Evolutionary conservation across 208 protist species (phyloP).

Genomic region (Novymonas esmeraldas): DNA sequence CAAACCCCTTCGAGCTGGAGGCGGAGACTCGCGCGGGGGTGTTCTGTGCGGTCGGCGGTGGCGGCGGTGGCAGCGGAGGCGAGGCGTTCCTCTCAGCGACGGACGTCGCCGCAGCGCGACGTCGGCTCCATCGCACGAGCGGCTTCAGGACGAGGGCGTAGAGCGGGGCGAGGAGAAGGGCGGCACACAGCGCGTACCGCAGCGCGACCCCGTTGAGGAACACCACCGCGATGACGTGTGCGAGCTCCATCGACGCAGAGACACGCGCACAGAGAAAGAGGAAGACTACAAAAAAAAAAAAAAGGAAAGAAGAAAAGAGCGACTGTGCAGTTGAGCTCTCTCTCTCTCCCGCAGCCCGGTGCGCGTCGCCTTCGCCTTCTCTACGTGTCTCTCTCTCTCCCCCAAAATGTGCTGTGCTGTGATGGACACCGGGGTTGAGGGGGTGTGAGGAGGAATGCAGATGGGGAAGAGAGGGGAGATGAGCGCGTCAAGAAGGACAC

Average conservation of each 20-base stretch:
- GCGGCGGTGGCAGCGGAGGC: background rate
- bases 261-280: background rate
- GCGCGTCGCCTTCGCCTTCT: too few species aligned
- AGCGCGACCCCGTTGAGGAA: constrained; percentile 21
- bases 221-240: background rate
- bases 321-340: too few species aligned
- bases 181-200: constrained; percentile 28
- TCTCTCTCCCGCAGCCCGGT: too few species aligned
- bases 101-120: background rate
- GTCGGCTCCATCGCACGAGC: constrained; percentile 19
- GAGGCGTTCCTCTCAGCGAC: background rate
- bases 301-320: background rate
- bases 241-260: constrained; percentile 4
- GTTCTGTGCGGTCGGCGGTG: background rate
- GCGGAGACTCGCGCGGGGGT: constrained; percentile 15
- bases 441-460: too few species aligned
- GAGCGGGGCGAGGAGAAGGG: constrained; percentile 51
- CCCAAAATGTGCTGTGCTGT: too few species aligned
- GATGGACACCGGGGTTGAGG: too few species aligned
- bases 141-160: constrained; percentile 64
- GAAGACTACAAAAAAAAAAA: background rate
- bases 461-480: too few species aligned
- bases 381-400: too few species aligned
- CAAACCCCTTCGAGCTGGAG: constrained; percentile 12
- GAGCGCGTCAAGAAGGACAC: too few species aligned